A percentile compares a stretch with the other conserved stretches of the same genome.
These are phyloP conservation scores for Colletotrichum liaoningense DNA, from an alignment of 2,329 filamentous ascomycete genomes.

Conservation along the genomic window DNA sequence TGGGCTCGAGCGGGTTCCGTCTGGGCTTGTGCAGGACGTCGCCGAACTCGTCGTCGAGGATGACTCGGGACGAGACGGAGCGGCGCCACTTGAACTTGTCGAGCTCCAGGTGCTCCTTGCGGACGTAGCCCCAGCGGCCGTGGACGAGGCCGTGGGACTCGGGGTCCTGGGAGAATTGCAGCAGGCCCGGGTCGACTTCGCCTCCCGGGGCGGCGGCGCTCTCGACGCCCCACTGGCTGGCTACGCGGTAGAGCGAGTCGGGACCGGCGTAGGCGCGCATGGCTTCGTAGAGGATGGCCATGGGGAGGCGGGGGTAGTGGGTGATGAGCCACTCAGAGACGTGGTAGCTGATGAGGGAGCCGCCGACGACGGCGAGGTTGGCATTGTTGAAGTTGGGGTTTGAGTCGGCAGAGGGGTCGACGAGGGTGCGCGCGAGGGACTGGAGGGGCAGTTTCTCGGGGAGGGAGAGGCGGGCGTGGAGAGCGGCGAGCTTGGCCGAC, in stretches of 20 bases:
- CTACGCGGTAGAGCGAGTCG: slow-evolving; percentile 78
- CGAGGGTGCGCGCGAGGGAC: slow-evolving; percentile 86
- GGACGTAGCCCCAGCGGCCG: slow-evolving; percentile 63
- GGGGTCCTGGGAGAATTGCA: slow-evolving; percentile 77
- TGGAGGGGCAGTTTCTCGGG: slow-evolving; percentile 84
- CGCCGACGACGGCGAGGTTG: slow-evolving; percentile 83
- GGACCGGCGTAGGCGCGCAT: slow-evolving; percentile 86
- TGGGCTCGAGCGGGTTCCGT: slow-evolving; percentile 36
- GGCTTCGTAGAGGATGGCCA: slow-evolving; percentile 86
- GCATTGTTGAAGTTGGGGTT: slow-evolving; percentile 89
- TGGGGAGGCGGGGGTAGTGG: slow-evolving; percentile 90
- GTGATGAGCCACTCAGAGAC: slow-evolving; percentile 88
- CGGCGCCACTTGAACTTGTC: slow-evolving; percentile 69
- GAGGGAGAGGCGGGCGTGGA: slow-evolving; percentile 89
- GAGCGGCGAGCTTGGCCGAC: slow-evolving; percentile 91
- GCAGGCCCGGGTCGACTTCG: slow-evolving; percentile 90
- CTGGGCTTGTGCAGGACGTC: slow-evolving; percentile 58
- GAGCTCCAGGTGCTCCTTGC: slow-evolving; percentile 60
- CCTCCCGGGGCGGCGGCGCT: slow-evolving; percentile 85
- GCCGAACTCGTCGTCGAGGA: slow-evolving; percentile 88
- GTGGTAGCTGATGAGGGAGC: slow-evolving; percentile 88
- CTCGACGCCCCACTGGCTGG: slow-evolving; percentile 92
- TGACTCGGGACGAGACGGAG: slow-evolving; percentile 79
- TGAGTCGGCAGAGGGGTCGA: slow-evolving; percentile 86
- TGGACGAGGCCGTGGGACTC: slow-evolving; percentile 53